Conservation (phyloP, 2,329 filamentous ascomycete genomes). For the Atkinsonella hypoxylon region DNA sequence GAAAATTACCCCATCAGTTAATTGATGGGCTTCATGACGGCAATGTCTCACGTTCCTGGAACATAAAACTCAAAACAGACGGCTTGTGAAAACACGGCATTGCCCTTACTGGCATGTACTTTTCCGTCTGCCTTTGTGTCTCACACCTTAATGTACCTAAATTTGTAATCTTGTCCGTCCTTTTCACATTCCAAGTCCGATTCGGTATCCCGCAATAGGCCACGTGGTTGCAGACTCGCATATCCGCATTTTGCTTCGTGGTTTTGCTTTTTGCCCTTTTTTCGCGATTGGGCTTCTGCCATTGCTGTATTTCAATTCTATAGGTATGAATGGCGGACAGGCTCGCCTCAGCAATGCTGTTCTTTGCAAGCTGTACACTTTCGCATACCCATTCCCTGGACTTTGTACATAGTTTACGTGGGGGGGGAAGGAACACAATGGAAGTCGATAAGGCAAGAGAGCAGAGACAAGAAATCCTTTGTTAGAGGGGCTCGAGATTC, state of each 20-base stretch:
- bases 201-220: neutral
- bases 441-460: too few species aligned
- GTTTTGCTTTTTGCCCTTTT: too few species aligned
- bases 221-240: neutral
- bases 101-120: neutral
- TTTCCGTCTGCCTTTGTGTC: neutral
- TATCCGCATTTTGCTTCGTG: neutral
- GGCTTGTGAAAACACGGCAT: neutral
- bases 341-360: too few species aligned
- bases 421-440: too few species aligned
- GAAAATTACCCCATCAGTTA: neutral
- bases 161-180: neutral
- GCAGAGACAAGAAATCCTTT: too few species aligned
- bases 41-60: neutral
- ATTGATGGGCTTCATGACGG: neutral
- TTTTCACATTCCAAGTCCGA: neutral
- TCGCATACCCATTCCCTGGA: too few species aligned
- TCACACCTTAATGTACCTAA: neutral
- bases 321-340: too few species aligned
- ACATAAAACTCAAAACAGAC: neutral
- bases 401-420: too few species aligned
- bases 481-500: neutral
- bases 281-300: too few species aligned
- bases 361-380: too few species aligned
- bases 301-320: too few species aligned